A percentile compares a stretch with the other conserved stretches of the same genome.
phyloP scores from a whole-genome alignment of 179 eudicot genomes.

The Beta corolliflora region DNA sequence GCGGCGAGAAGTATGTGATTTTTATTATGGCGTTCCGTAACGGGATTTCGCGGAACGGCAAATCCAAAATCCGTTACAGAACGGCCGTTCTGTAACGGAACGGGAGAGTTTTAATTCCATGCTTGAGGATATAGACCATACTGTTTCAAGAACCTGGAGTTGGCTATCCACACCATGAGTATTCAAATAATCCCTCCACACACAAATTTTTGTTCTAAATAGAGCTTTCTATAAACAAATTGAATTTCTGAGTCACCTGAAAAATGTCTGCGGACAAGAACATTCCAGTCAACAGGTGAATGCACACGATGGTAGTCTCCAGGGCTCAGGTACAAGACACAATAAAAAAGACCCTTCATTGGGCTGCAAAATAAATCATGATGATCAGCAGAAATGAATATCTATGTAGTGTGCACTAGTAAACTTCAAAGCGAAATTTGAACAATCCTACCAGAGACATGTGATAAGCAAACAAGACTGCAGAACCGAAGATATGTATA shows the following conservation, averaged over 20 bases:
- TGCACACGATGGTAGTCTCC: conserved; percentile 97
- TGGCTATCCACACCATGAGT: conserved; percentile 14
- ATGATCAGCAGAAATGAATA: neutral
- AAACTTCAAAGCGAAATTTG: neutral
- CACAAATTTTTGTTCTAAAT: neutral
- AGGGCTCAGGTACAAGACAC: conserved; percentile 88
- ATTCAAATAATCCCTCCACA: neutral
- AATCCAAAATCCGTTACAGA: no score
- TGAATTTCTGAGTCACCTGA: conserved; percentile 51
- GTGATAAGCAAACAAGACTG: neutral
- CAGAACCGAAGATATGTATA: neutral
- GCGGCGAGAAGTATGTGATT: no score
- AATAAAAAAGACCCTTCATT: conserved; percentile 88
- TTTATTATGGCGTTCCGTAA: no score
- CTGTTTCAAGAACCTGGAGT: conserved; percentile 1
- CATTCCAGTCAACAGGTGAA: conserved; percentile 94
- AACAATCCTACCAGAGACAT: neutral
- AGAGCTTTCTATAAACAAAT: conserved; percentile 1
- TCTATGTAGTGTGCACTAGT: neutral
- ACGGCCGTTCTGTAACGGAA: no score
- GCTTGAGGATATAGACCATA: no score
- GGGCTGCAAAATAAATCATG: conserved; percentile 57
- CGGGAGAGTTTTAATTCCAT: no score
- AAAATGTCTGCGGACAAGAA: conserved; percentile 82
- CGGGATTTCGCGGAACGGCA: no score